Conservation (phyloP, 2,329 filamentous ascomycete genomes). For the Fusarium torreyae region DNA sequence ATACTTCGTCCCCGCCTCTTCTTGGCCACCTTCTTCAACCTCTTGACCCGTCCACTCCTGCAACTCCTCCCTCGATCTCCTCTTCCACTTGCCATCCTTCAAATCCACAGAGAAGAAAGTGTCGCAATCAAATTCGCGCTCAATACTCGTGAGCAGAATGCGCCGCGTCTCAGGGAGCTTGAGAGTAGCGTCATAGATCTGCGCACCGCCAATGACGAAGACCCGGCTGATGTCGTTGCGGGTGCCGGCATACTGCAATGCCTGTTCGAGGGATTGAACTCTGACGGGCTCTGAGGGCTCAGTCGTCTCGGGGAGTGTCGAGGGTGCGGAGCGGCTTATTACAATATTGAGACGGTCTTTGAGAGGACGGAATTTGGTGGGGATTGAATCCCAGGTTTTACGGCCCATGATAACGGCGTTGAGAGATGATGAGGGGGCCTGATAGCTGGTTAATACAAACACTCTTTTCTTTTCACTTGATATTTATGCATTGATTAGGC, state of each 20-base stretch:
- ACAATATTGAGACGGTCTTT: conserved; percentile 86
- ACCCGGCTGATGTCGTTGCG: conserved; percentile 68
- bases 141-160: conserved; percentile 79
- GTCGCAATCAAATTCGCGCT: conserved; percentile 81
- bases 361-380: conserved; percentile 82
- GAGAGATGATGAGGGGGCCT: conserved; percentile 55
- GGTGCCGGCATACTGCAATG: conserved; percentile 64
- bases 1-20: conserved; percentile 76
- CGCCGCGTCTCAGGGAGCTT: conserved; percentile 68
- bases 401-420: conserved; percentile 97
- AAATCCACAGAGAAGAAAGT: conserved; percentile 78
- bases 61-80: conserved; percentile 66
- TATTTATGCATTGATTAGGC: not conserved
- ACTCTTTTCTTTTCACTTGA: not conserved
- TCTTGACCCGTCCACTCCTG: conserved; percentile 77
- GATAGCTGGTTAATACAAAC: not conserved
- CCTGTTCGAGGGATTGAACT: conserved; percentile 71
- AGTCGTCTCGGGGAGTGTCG: conserved; percentile 22
- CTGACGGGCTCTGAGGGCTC: conserved; percentile 64
- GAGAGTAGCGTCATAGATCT: conserved; percentile 85
- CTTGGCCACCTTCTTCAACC: conserved; percentile 68
- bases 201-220: conserved; percentile 91
- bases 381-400: conserved; percentile 96
- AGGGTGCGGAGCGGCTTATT: conserved; percentile 71
- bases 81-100: conserved; percentile 68